Base-by-base conservation (phyloP, 2,329 filamentous ascomycete genomes). In the Aspergillus pseudoterreus region DNA sequence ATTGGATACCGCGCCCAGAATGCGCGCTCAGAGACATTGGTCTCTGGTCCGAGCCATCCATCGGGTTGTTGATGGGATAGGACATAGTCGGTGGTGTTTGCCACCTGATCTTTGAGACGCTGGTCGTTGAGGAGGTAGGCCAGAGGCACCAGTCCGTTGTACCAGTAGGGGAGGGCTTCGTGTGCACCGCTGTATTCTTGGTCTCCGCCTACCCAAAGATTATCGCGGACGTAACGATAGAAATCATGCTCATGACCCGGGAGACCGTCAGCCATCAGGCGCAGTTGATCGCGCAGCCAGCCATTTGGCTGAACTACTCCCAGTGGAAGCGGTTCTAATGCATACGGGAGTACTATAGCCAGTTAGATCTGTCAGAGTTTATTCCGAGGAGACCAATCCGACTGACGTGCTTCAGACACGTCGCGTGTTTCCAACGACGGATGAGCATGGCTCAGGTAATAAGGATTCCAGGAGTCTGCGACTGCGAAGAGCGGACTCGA, bases 1-100 rank as follows among this genome's bases (percentile, higher is more conserved):
- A 82, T 66, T 12, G 78, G 74, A 56, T 74, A 78, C 12, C 80
- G 67, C 4, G 73, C 81, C 81, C 81, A 83, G 41, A 83, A 70
- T 35, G 78, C 75, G 46, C 80, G 66, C 15, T 68, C 70, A 6
- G 70, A 59, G 2, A 69, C 57, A 0, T 65, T 71, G 0, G 56
- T 73, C 64, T 83, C 80, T 0, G 78, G 78, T 0, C 81, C 80
- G 15, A 84, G 62, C 82, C 82, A 84, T 6, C 82, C 82, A 67
- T 84, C 81, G 1, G 59, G 54, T 27, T 73, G 71, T 51, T 82
- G 79, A 45, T 72, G 69, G 5, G 68, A 65, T n/a, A 84, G 64
- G 1, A 81, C 70, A 55, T 77, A 76, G 47, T 77, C 66, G 5
- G 77, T 63, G 27, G 74, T 74, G 4, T 65, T 55, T 15, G 72